phyloP scores from a whole-genome alignment of 73 alveolate genomes.

The Stentor coeruleus region DNA sequence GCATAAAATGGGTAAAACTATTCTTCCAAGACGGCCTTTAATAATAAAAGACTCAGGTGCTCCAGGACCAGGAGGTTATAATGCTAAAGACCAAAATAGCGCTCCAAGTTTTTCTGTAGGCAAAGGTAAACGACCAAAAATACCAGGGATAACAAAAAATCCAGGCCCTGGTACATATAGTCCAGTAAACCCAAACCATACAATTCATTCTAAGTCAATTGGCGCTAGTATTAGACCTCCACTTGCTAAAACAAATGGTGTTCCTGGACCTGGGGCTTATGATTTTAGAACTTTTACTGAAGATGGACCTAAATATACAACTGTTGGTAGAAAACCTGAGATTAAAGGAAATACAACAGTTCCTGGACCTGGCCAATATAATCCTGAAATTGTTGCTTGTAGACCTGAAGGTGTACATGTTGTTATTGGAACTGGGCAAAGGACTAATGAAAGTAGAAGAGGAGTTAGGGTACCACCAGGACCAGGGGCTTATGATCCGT shows the following conservation, averaged over 20 bases:
- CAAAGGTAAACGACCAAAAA: neutral
- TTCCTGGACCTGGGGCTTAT: conserved; percentile 25
- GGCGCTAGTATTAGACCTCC: neutral
- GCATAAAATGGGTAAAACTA: neutral
- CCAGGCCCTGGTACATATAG: conserved; percentile 21
- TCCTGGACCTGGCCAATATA: conserved; percentile 3
- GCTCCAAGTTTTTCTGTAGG: conserved; percentile 17
- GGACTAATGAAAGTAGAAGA: neutral
- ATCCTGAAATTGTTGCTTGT: neutral
- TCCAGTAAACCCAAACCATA: neutral
- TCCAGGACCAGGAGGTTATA: conserved; percentile 25
- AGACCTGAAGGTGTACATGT: neutral
- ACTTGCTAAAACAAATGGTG: neutral
- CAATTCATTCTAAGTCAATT: neutral
- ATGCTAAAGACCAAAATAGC: neutral
- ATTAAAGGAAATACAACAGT: too few species aligned
- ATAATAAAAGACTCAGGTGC: neutral
- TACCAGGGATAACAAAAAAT: neutral
- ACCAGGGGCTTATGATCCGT: conserved; percentile 20
- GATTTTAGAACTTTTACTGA: neutral
- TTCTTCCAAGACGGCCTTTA: neutral
- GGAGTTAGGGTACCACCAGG: neutral
- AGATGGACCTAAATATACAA: conserved; percentile 15
- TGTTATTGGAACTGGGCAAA: neutral
- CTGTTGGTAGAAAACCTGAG: neutral